Evolutionary conservation across 2,329 filamentous ascomycete genomes (phyloP), one percentile per base, ranked within the genome.

Genomic region (Lachnellula arida): DNA sequence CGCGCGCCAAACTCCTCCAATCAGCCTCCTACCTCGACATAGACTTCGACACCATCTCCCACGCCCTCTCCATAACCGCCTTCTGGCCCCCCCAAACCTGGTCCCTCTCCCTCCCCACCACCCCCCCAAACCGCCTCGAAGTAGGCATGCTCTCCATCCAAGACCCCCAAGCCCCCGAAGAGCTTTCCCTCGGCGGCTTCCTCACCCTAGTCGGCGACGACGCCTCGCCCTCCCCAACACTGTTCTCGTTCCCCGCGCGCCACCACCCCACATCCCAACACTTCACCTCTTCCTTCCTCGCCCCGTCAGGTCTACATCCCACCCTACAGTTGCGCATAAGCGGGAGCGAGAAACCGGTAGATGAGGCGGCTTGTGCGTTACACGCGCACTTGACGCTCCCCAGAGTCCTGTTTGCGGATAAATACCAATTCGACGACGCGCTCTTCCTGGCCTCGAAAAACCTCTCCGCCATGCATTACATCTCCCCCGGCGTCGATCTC

Each of bases 381-480:
- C 86, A 96, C 72, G 81, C 88, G 11, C 90, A 96, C 71, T 74
- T 96, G 25, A 95, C 90, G 0, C 81, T 97, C 2, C 92, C 93
- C 1, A 88, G 86, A 25, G 74, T 79, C 49, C 78, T 97, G 59
- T 97, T 97, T 72, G 83, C 88, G 40, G 93, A 97, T 75, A 86
- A 86, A 67, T 95, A 96, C 73, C 91, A 96, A 72, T 81, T 97
- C 58, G 78, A 76, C 23, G 89, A 92, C 69, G 73, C 81, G 0
- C 78, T 96, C 5, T 94, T 95, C 73, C 79, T 96, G 32, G 72
- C 82, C 3, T 92, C 90, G 0, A 91, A 96, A 66, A 90, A 95
- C 67, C 79, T 97, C 19, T 77, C 79, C 2, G 76, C 81, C 2
- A 74, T 95, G 42, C 84, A 80, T 46, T 83, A 87, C 60, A 80